These are phyloP conservation scores for Neopestalotiopsis clavispora DNA, from an alignment of 2,329 filamentous ascomycete species.

Conservation along the genomic window DNA sequence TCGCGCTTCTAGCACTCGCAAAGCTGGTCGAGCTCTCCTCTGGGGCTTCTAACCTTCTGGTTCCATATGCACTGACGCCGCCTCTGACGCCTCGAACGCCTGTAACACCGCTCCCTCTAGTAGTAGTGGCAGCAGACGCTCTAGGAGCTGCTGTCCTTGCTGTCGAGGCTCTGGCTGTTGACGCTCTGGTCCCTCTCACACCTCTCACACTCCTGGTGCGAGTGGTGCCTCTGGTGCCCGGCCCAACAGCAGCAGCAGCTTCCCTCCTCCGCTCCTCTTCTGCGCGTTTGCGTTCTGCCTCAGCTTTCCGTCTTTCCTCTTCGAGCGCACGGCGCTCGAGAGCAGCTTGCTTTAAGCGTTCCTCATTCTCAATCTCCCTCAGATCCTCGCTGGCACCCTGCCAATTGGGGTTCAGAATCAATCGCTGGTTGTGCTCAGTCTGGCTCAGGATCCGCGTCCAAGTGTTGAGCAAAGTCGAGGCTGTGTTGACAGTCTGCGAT, in stretches of 20 bases:
- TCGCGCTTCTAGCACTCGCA: conserved; percentile 39
- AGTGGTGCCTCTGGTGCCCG: conserved; percentile 14
- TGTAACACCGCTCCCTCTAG: conserved; percentile 13
- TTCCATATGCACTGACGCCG: conserved; percentile 21
- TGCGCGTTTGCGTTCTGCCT: conserved; percentile 66
- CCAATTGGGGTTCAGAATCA: conserved; percentile 89
- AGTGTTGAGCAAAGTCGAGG: conserved; percentile 87
- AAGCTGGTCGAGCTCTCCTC: conserved; percentile 35
- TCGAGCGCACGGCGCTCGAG: conserved; percentile 78
- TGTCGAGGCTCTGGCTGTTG: not conserved
- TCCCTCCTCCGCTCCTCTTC: conserved; percentile 60
- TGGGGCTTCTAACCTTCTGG: conserved; percentile 36
- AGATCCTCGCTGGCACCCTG: conserved; percentile 87
- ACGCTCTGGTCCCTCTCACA: conserved; percentile 14
- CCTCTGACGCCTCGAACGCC: conserved; percentile 19
- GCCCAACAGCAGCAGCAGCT: conserved; percentile 30
- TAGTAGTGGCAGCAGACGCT: conserved; percentile 5
- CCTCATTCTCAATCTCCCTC: conserved; percentile 84
- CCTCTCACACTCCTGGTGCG: conserved; percentile 3
- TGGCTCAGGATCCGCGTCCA: conserved; percentile 97
- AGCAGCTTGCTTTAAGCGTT: conserved; percentile 73
- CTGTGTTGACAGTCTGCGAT: conserved; percentile 81
- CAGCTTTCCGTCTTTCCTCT: conserved; percentile 78
- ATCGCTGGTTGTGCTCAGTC: conserved; percentile 94
- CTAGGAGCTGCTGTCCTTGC: not conserved